Percentiles rank a stretch among this genome's conserved stretches.
These are phyloP conservation scores for Solanum corneliomulleri DNA, from an alignment of 257 asterid genomes.

Conservation along the genomic window DNA sequence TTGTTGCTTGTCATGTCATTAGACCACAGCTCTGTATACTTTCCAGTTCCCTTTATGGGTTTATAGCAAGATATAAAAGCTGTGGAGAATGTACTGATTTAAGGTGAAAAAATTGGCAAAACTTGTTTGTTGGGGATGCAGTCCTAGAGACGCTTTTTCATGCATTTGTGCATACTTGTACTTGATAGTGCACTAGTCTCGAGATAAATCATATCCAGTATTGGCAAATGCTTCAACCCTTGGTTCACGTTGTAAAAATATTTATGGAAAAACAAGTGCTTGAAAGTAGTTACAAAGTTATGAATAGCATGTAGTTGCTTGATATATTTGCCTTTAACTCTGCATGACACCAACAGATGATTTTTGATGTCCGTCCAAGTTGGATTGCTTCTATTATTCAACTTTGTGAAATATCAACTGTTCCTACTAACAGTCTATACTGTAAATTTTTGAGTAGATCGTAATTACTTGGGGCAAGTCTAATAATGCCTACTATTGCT, in stretches of 20 bases:
- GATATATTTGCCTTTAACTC: not conserved
- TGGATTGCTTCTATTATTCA: not conserved
- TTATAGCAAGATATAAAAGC: not conserved
- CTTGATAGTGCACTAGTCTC: not conserved
- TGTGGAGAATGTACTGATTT: not conserved
- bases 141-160: not conserved
- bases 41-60: not conserved
- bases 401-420: not conserved
- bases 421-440: not conserved
- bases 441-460: conserved; percentile 14
- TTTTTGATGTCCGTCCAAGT: not conserved
- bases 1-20: not conserved
- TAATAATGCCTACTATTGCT: conserved; percentile 59
- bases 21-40: not conserved
- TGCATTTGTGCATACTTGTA: not conserved
- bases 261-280: not conserved
- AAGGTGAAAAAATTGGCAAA: not conserved
- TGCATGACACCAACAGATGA: not conserved
- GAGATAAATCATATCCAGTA: not conserved
- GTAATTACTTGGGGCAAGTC: conserved; percentile 13
- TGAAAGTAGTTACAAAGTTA: not conserved
- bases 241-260: not conserved
- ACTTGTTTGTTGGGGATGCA: not conserved
- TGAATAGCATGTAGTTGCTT: not conserved
- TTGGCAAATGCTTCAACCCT: not conserved